These are phyloP conservation scores for Penstemon davidsonii DNA, from an alignment of 257 asterid species.

Conservation along the genomic window DNA sequence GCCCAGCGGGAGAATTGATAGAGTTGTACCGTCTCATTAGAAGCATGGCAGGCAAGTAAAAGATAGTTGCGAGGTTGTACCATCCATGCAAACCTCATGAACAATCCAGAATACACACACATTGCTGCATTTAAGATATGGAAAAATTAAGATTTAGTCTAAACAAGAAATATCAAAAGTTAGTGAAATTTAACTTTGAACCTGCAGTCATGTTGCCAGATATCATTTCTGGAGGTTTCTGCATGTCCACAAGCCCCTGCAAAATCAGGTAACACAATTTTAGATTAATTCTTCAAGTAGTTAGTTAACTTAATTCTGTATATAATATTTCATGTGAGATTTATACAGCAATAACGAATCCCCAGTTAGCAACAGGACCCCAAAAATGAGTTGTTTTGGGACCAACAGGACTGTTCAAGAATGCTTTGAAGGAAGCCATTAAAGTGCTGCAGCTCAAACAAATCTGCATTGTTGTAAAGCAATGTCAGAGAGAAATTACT, in stretches of 20 bases:
- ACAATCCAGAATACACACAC: slow-evolving; percentile 87
- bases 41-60: slow-evolving; percentile 86
- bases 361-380: slow-evolving; percentile 76
- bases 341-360: slow-evolving; percentile 62
- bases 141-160: slow-evolving; percentile 17
- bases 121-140: slow-evolving; percentile 53
- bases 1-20: slow-evolving; percentile 93
- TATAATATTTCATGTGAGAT: slow-evolving; percentile 12
- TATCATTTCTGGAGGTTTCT: slow-evolving; percentile 94
- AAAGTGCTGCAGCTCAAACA: slow-evolving; percentile 3
- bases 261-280: slow-evolving; percentile 17
- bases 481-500: slow-evolving; percentile 7
- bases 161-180: neutral
- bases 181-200: slow-evolving; percentile 21
- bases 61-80: slow-evolving; percentile 93
- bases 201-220: slow-evolving; percentile 96
- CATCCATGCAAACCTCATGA: slow-evolving; percentile 99
- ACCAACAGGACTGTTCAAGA: slow-evolving; percentile 67
- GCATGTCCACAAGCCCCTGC: slow-evolving; percentile 85
- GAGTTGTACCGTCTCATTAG: slow-evolving; percentile 85
- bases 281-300: neutral
- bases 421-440: slow-evolving; percentile 66
- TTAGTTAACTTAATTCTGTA: neutral
- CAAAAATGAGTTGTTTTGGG: slow-evolving; percentile 69
- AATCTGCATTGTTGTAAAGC: slow-evolving; percentile 29